Conservation (phyloP, 2,329 filamentous ascomycete genomes). For the Ascochyta koolunga region DNA sequence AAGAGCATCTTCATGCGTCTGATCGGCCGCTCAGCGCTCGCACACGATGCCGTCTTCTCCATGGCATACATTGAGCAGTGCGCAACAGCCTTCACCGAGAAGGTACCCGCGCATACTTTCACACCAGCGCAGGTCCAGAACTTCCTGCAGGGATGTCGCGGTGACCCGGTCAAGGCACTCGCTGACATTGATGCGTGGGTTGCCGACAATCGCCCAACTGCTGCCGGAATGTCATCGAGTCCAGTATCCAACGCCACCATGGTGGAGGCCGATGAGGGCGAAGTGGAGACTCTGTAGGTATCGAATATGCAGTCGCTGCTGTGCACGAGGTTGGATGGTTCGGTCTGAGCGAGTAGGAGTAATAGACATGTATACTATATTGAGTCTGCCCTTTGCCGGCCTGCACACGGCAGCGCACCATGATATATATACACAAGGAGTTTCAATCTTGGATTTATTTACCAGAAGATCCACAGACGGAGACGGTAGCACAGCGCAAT, state of each 20-base stretch:
- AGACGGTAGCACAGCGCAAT: too few species aligned
- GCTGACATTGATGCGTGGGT: slow-evolving; percentile 30
- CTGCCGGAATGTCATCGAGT: not conserved
- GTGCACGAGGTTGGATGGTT: not conserved
- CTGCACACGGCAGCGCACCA: not conserved
- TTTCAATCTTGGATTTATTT: not conserved
- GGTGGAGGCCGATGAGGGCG: slow-evolving; percentile 11
- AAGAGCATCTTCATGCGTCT: slow-evolving; percentile 40
- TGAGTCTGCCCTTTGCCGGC: not conserved
- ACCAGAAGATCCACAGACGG: not conserved
- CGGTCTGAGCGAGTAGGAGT: not conserved
- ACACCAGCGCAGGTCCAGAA: slow-evolving; percentile 43
- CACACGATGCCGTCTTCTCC: slow-evolving; percentile 24
- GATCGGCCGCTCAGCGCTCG: slow-evolving; percentile 33
- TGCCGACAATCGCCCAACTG: slow-evolving; percentile 12
- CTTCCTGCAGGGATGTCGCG: slow-evolving; percentile 36
- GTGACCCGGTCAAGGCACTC: slow-evolving; percentile 31
- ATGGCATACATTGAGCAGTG: slow-evolving; percentile 28
- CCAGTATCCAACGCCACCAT: slow-evolving; percentile 14
- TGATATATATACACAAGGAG: not conserved
- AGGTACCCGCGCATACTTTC: slow-evolving; percentile 36
- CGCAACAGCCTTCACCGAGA: slow-evolving; percentile 33
- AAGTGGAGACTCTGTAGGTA: not conserved
- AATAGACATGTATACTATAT: not conserved
- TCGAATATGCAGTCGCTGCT: too few species aligned